Evolutionary conservation across 139 green algal species (phyloP).

Genomic region (Haematococcus lacustris): DNA sequence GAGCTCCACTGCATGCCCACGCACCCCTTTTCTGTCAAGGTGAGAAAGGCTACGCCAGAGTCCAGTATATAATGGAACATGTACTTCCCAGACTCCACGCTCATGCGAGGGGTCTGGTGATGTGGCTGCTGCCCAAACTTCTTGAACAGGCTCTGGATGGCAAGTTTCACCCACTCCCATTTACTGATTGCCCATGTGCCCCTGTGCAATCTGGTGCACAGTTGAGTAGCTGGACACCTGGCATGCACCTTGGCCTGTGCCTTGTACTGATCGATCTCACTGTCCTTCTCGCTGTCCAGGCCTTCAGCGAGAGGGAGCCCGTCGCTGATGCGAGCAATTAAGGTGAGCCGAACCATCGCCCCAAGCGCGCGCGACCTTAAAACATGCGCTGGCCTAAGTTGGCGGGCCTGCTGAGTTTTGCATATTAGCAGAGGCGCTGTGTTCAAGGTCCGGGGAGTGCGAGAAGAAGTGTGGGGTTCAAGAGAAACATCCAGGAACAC

Average conservation of each 20-base stretch:
- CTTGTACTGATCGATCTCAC: conserved; percentile 85
- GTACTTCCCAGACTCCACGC: conserved; percentile 72
- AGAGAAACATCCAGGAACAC: no score
- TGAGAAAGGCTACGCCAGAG: conserved; percentile 82
- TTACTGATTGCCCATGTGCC: not conserved
- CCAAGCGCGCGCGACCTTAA: no score
- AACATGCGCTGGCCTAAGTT: no score
- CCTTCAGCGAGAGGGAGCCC: conserved; percentile 93
- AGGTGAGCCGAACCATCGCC: conserved; percentile 88
- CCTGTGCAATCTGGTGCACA: not conserved
- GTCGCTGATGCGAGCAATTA: conserved; percentile 86
- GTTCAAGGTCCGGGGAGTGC: no score
- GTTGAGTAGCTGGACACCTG: not conserved
- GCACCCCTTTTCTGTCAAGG: conserved; percentile 77
- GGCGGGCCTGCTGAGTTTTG: no score
- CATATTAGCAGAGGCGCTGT: no score
- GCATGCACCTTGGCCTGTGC: conserved; percentile 83
- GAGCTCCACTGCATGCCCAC: conserved; percentile 20
- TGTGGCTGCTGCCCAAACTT: conserved; percentile 40
- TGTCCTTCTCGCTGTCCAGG: conserved; percentile 84
- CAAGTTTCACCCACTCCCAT: no score
- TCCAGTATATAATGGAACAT: conserved; percentile 89
- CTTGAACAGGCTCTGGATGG: conserved; percentile 57
- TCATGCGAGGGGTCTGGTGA: conserved; percentile 43
- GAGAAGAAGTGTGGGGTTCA: no score